These are phyloP conservation scores for Mycoemilia scoparia DNA, from an alignment of 192 early-diverging fungal genomes.

Conservation along the genomic window DNA sequence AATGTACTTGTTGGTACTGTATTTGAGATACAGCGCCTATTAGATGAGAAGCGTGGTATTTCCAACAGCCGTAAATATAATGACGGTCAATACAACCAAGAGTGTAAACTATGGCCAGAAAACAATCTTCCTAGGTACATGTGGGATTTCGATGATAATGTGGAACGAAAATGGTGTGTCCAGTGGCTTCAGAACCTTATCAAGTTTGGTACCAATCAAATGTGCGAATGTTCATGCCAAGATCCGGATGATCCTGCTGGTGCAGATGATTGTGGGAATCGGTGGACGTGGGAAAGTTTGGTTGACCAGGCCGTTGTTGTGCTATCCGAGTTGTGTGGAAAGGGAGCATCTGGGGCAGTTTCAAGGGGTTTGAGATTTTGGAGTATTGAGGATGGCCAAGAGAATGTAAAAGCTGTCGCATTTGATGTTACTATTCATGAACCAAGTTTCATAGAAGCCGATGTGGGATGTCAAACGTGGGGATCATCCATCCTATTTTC, in stretches of 20 bases:
- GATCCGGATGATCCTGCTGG: neutral
- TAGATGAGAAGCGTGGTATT: no score
- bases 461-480: conserved; percentile 9
- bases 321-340: conserved; percentile 1
- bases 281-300: neutral
- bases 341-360: neutral
- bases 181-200: conserved; percentile 1
- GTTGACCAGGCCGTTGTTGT: neutral
- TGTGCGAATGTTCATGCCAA: no score
- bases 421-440: conserved; percentile 4
- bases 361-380: neutral
- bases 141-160: neutral
- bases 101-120: no score
- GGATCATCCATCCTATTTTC: conserved; percentile 3
- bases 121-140: no score
- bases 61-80: no score
- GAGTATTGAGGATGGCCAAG: conserved; percentile 1
- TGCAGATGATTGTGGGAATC: neutral
- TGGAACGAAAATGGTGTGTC: neutral
- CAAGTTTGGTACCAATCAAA: neutral
- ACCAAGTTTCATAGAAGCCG: conserved; percentile 7
- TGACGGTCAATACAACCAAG: no score
- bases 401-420: neutral
- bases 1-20: no score
- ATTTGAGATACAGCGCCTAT: no score